Conservation (phyloP, 202 grass and related monocot species). For the Cymbopogon flexuosus region DNA sequence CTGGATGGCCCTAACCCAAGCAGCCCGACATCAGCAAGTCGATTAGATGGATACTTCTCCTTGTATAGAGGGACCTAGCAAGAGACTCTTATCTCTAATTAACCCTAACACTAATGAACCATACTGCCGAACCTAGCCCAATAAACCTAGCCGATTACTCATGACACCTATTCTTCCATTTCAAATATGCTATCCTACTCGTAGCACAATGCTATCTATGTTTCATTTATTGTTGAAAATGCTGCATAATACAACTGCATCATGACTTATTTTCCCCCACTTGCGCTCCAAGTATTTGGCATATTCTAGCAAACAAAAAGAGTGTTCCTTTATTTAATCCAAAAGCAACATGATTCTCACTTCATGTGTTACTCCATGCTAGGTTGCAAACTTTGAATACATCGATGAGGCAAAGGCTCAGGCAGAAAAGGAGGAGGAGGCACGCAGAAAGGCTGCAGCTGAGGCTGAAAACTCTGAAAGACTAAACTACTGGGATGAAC, state of each 20-base stretch:
- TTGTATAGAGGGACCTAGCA: background rate
- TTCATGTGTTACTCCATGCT: constrained; percentile 31
- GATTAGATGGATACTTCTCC: too few species aligned
- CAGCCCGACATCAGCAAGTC: too few species aligned
- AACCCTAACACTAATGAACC: background rate
- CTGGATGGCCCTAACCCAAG: too few species aligned
- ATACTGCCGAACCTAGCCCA: background rate
- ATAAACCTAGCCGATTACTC: background rate
- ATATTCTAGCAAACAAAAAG: constrained; percentile 24
- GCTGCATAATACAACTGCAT: background rate
- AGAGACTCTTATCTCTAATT: background rate
- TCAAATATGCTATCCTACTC: background rate
- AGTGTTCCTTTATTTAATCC: background rate
- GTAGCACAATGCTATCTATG: background rate
- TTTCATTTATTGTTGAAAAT: background rate
- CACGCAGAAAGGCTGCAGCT: constrained; percentile 55
- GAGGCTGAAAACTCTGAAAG: constrained; percentile 57
- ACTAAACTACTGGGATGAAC: constrained; percentile 85
- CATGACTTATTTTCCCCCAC: background rate
- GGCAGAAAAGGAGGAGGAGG: constrained; percentile 90
- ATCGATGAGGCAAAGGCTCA: constrained; percentile 91
- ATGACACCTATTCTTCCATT: background rate
- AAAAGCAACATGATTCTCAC: constrained; percentile 8
- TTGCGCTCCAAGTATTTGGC: background rate
- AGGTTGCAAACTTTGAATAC: constrained; percentile 94